These are phyloP conservation scores for Dictyostelium intermedium DNA, from an alignment of 78 protist species.

Conservation along the genomic window DNA sequence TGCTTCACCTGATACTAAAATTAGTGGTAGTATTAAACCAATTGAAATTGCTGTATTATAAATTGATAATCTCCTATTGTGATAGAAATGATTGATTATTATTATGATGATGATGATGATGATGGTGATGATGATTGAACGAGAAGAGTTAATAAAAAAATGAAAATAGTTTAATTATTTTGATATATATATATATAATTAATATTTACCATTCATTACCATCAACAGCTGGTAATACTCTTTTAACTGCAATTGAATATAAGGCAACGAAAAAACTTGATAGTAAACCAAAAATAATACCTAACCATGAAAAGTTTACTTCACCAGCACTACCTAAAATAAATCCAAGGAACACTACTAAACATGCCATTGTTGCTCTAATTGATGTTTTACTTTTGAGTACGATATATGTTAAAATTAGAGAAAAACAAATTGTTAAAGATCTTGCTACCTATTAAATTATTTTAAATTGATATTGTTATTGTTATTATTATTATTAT, in stretches of 20 bases:
- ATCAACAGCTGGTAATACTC: conserved; percentile 63
- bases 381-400: conserved; percentile 81
- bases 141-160: too few species aligned
- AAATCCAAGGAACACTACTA: conserved; percentile 86
- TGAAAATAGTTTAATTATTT: too few species aligned
- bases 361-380: conserved; percentile 76
- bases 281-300: conserved; percentile 88
- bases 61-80: conserved; percentile 66
- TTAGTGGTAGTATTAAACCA: conserved; percentile 80
- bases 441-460: conserved; percentile 87
- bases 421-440: conserved; percentile 88
- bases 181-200: too few species aligned
- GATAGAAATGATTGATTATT: too few species aligned
- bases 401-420: conserved; percentile 81
- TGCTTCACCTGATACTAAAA: conserved; percentile 81
- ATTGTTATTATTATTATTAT: too few species aligned
- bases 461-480: not conserved
- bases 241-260: conserved; percentile 89
- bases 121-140: too few species aligned
- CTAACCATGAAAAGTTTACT: conserved; percentile 83
- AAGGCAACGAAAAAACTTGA: conserved; percentile 87
- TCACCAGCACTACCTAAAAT: conserved; percentile 87
- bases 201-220: conserved; percentile 78
- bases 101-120: too few species aligned
- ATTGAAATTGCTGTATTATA: conserved; percentile 87